phyloP scores from a whole-genome alignment of 2,329 filamentous ascomycete genomes.

The Penicillium sp. region DNA sequence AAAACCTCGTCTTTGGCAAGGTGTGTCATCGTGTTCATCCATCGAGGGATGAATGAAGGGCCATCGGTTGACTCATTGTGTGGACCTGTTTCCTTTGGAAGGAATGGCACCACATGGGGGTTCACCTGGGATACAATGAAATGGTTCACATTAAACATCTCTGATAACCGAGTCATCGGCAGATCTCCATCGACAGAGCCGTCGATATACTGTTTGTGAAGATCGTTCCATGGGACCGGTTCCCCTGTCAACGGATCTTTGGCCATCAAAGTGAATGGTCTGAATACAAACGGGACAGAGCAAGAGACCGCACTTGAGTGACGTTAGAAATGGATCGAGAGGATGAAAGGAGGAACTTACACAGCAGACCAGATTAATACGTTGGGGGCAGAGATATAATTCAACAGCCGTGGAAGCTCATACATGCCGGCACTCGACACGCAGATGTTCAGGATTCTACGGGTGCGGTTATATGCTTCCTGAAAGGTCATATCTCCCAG shows the following conservation, averaged over 20 bases:
- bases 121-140: constrained; percentile 98
- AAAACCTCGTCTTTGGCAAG: constrained; percentile 77
- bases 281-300: constrained; percentile 84
- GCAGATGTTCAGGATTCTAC: constrained; percentile 87
- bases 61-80: constrained; percentile 30
- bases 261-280: constrained; percentile 71
- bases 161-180: constrained; percentile 81
- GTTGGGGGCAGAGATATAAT: constrained; percentile 90
- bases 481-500: constrained; percentile 91
- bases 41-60: constrained; percentile 42
- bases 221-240: constrained; percentile 79
- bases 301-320: constrained; percentile 72
- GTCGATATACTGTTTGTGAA: constrained; percentile 84
- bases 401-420: constrained; percentile 80
- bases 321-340: constrained; percentile 11
- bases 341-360: constrained; percentile 37
- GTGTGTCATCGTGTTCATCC: constrained; percentile 66
- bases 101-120: constrained; percentile 85
- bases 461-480: constrained; percentile 92
- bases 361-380: constrained; percentile 97
- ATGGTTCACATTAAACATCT: constrained; percentile 98
- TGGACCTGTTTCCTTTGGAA: constrained; percentile 66
- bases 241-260: constrained; percentile 80
- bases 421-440: constrained; percentile 86
- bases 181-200: constrained; percentile 93